These are phyloP conservation scores for Moesziomyces globuligerus DNA, from an alignment of 1,284 basidiomycete species.

Conservation along the genomic window DNA sequence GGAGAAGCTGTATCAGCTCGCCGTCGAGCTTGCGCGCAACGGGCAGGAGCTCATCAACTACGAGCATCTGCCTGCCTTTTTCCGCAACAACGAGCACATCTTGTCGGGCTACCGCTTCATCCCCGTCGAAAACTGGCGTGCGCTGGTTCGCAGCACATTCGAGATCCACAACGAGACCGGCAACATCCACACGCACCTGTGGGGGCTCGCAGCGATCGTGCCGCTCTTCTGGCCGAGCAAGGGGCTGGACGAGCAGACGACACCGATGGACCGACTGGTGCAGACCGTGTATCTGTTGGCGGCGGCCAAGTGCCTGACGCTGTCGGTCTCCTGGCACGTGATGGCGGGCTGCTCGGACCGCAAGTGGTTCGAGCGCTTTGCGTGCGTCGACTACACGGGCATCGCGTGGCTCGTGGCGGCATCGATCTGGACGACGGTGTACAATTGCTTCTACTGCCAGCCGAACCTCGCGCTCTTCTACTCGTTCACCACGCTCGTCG, in stretches of 20 bases:
- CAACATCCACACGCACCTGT: constrained; percentile 65
- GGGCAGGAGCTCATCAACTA: constrained; percentile 60
- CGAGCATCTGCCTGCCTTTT: constrained; percentile 59
- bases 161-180: constrained; percentile 67
- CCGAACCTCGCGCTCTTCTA: constrained; percentile 63
- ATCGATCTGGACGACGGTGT: constrained; percentile 62
- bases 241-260: constrained; percentile 60
- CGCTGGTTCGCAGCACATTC: constrained; percentile 60
- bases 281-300: constrained; percentile 65
- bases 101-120: constrained; percentile 66
- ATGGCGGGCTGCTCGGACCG: constrained; percentile 64
- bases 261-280: constrained; percentile 62
- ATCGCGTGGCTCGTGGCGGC: constrained; percentile 66
- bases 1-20: constrained; percentile 57
- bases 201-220: constrained; percentile 57
- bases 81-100: constrained; percentile 66
- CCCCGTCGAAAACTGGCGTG: constrained; percentile 54
- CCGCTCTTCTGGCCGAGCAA: constrained; percentile 63
- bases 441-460: constrained; percentile 67
- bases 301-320: constrained; percentile 62
- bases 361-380: constrained; percentile 63
- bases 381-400: constrained; percentile 66
- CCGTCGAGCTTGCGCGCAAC: constrained; percentile 57
- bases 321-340: constrained; percentile 65
- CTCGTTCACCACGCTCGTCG: constrained; percentile 54